Conservation (phyloP, 352 stramenopile species). For the Phytophthora boehmeriae region DNA sequence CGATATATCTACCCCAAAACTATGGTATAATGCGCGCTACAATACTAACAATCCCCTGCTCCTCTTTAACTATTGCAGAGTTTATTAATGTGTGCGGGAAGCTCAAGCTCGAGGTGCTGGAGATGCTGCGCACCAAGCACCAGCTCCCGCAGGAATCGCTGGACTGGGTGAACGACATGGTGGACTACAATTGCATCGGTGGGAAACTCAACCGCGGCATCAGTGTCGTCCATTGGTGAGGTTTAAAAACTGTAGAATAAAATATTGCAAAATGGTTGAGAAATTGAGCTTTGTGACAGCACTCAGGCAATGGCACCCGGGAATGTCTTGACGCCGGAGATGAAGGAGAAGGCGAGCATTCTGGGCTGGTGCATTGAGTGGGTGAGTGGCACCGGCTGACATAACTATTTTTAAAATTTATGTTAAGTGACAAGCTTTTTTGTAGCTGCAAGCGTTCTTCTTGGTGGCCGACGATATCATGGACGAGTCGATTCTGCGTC, state of each 20-base stretch:
- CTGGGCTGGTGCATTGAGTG: constrained; percentile 99
- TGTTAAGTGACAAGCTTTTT: no score
- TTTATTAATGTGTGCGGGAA: constrained; percentile 76
- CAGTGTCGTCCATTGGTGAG: constrained; percentile 92
- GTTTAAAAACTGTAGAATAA: neutral
- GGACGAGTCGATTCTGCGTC: constrained; percentile 95
- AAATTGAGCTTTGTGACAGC: constrained; percentile 29
- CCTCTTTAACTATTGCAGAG: constrained; percentile 41
- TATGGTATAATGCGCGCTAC: neutral
- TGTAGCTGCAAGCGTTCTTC: constrained; percentile 98
- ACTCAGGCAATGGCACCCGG: constrained; percentile 61
- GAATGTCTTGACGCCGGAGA: constrained; percentile 60
- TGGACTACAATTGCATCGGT: constrained; percentile 97
- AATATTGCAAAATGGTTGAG: neutral
- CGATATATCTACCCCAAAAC: neutral
- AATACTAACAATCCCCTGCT: neutral
- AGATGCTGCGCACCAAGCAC: constrained; percentile 66
- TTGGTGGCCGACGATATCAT: constrained; percentile 99
- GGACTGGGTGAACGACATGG: constrained; percentile 80
- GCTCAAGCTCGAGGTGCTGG: constrained; percentile 82
- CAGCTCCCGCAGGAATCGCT: constrained; percentile 79
- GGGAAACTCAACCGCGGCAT: constrained; percentile 99
- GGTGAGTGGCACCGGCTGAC: constrained; percentile 58
- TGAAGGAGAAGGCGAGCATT: constrained; percentile 89
- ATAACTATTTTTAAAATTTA: no score